Evolutionary conservation across 108 stramenopile species (phyloP).

Genomic region (Skeletonema grethae): DNA sequence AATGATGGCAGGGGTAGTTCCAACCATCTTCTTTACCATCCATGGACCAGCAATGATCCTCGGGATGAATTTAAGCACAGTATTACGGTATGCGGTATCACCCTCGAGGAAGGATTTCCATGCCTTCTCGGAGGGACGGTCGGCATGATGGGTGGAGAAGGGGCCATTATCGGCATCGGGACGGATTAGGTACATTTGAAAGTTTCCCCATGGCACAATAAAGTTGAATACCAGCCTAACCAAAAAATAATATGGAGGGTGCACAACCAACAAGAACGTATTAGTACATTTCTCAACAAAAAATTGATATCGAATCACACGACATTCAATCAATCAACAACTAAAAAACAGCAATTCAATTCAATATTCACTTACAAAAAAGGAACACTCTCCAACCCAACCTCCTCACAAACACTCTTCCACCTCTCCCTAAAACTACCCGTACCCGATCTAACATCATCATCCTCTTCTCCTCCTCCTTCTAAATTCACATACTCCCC

Average conservation of each 20-base stretch:
- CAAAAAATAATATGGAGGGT: neutral
- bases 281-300: neutral
- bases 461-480: neutral
- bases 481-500: too few species aligned
- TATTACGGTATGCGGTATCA: constrained; percentile 36
- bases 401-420: constrained; percentile 30
- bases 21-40: constrained; percentile 60
- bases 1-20: constrained; percentile 53
- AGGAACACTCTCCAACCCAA: constrained; percentile 29
- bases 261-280: too few species aligned
- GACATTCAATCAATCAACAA: neutral
- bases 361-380: constrained; percentile 31
- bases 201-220: constrained; percentile 55
- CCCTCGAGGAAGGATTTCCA: constrained; percentile 49
- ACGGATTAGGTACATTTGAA: constrained; percentile 45
- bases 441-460: constrained; percentile 13
- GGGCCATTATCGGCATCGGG: constrained; percentile 53
- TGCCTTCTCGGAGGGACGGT: constrained; percentile 39
- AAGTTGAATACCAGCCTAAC: constrained; percentile 36
- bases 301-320: constrained; percentile 1
- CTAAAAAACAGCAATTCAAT: neutral
- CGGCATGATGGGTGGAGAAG: constrained; percentile 17
- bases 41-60: constrained; percentile 46
- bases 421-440: constrained; percentile 31
- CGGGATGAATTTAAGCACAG: constrained; percentile 50